Conservation (phyloP, 1,284 basidiomycete genomes). For the Phylloboletellus chloephorus region DNA sequence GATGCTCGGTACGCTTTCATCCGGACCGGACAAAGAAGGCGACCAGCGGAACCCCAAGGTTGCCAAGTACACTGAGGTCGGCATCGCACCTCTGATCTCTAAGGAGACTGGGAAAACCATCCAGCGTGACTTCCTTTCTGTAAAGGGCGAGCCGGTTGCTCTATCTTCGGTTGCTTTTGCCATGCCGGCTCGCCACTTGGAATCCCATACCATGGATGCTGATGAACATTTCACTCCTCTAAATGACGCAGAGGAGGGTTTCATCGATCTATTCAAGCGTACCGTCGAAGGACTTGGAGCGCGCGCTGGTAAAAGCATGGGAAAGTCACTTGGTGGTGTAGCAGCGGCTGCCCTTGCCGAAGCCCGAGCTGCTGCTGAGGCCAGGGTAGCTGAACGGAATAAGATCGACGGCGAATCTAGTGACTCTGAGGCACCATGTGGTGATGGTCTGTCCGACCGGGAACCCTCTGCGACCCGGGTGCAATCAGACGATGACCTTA, state of each 20-base stretch:
- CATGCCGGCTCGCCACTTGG: not conserved
- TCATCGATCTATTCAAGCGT: slow-evolving; percentile 60
- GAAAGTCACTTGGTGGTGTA: slow-evolving; percentile 55
- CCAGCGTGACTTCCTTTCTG: slow-evolving; percentile 5
- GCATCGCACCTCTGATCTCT: slow-evolving; percentile 31
- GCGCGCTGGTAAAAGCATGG: slow-evolving; percentile 53
- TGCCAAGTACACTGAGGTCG: slow-evolving; percentile 39
- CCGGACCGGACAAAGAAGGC: slow-evolving; percentile 24
- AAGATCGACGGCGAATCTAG: slow-evolving; percentile 40
- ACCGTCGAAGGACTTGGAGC: slow-evolving; percentile 63
- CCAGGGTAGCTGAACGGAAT: slow-evolving; percentile 57
- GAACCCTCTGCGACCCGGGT: slow-evolving; percentile 16
- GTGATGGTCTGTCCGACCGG: slow-evolving; percentile 6
- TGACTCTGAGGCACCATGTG: slow-evolving; percentile 21
- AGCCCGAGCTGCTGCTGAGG: slow-evolving; percentile 66
- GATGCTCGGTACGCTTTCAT: slow-evolving; percentile 32
- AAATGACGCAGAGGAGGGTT: slow-evolving; percentile 36
- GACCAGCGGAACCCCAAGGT: slow-evolving; percentile 46
- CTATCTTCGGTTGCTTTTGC: not conserved
- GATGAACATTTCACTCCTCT: slow-evolving; percentile 14
- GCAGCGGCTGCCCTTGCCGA: slow-evolving; percentile 61
- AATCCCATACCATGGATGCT: slow-evolving; percentile 14
- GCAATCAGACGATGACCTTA: slow-evolving; percentile 3
- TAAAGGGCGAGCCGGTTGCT: slow-evolving; percentile 7
- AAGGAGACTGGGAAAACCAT: slow-evolving; percentile 13